Conservation (phyloP, 1,139 yeast genomes). For the Wickerhamomyces sp. region DNA sequence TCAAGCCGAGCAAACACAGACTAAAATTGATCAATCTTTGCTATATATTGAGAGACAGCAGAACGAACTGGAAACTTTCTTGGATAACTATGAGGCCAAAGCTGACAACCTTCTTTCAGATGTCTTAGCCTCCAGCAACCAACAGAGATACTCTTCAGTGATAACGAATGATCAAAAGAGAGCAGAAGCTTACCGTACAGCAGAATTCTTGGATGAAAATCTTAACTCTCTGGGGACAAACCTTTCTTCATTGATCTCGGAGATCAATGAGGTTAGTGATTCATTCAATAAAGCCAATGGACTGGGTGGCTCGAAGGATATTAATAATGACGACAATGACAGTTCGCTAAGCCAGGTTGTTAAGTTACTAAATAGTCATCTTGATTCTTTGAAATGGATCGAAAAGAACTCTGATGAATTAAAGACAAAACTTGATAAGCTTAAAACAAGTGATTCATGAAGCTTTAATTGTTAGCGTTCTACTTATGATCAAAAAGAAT, state of each 20-base stretch:
- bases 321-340: conserved; percentile 24
- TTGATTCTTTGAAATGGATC: conserved; percentile 85
- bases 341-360: conserved; percentile 62
- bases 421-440: conserved; percentile 53
- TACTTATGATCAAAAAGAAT: background rate
- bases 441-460: conserved; percentile 18
- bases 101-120: conserved; percentile 55
- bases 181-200: conserved; percentile 83
- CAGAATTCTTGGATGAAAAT: conserved; percentile 81
- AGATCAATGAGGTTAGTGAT: conserved; percentile 83
- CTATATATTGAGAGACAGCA: conserved; percentile 89
- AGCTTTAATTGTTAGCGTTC: background rate
- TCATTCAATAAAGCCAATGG: conserved; percentile 60
- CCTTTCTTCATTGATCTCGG: conserved; percentile 71
- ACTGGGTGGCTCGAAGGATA: conserved; percentile 24
- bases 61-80: conserved; percentile 77
- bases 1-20: conserved; percentile 81
- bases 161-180: conserved; percentile 70
- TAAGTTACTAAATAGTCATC: conserved; percentile 78
- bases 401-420: conserved; percentile 68
- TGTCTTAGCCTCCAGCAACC: conserved; percentile 32
- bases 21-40: conserved; percentile 81
- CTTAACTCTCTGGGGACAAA: conserved; percentile 74
- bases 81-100: conserved; percentile 83
- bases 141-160: conserved; percentile 21